Evolutionary conservation across 176 grass and related monocot genomes (phyloP).

Genomic region (Stipa capillata): DNA sequence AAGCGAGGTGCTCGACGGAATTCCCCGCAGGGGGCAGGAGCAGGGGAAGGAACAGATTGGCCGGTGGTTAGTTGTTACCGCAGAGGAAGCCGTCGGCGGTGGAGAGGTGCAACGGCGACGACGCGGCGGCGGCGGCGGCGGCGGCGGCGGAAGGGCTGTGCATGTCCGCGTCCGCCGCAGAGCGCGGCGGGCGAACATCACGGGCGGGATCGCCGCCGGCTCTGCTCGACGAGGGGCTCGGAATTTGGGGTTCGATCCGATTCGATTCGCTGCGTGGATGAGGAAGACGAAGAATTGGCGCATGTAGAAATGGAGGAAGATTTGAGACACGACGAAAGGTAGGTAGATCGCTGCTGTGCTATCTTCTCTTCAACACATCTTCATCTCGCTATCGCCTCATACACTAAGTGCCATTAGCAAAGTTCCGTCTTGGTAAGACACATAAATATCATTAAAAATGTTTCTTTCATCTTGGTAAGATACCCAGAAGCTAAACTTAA

Average conservation of each 20-base stretch:
- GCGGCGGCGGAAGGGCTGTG: slow-evolving; percentile 3
- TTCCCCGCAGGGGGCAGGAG: background rate
- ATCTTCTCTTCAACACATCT: too few species aligned
- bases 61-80: slow-evolving; percentile 21
- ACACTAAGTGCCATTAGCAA: too few species aligned
- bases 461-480: too few species aligned
- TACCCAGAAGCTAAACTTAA: too few species aligned
- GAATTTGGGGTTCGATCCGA: too few species aligned
- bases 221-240: background rate
- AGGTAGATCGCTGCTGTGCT: too few species aligned
- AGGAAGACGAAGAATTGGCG: too few species aligned
- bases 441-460: too few species aligned
- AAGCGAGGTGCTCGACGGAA: slow-evolving; percentile 16
- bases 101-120: slow-evolving; percentile 31
- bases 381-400: too few species aligned
- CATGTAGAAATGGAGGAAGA: too few species aligned
- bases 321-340: too few species aligned
- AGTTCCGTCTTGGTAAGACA: too few species aligned
- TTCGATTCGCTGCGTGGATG: background rate
- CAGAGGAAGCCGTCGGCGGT: slow-evolving; percentile 61
- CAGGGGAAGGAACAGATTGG: background rate
- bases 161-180: slow-evolving; percentile 37
- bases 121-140: background rate
- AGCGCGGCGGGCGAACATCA: slow-evolving; percentile 38
- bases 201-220: slow-evolving; percentile 12